phyloP scores from a whole-genome alignment of 2,329 filamentous ascomycete genomes.

The Lachnellula arida region DNA sequence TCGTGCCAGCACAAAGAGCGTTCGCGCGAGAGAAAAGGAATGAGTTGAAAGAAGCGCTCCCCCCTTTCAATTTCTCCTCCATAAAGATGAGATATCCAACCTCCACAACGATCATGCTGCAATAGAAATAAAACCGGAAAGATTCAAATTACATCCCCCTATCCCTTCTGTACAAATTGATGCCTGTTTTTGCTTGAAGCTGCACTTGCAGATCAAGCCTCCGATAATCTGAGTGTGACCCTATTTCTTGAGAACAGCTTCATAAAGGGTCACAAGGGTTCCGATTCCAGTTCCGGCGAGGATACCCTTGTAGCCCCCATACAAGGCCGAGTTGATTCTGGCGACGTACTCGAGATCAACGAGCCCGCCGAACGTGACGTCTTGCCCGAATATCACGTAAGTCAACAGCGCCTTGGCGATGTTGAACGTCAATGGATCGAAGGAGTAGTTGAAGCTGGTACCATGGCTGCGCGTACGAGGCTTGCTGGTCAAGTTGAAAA shows the following conservation, averaged over 20 bases:
- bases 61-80: neutral
- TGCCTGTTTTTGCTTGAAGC: neutral
- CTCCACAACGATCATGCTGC: slow-evolving; percentile 2
- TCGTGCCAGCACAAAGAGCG: slow-evolving; percentile 25
- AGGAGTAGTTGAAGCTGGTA: slow-evolving; percentile 49
- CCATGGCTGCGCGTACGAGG: slow-evolving; percentile 36
- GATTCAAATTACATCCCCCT: neutral
- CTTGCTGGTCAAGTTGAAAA: slow-evolving; percentile 76
- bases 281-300: slow-evolving; percentile 65
- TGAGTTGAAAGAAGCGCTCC: slow-evolving; percentile 15
- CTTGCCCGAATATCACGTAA: slow-evolving; percentile 73
- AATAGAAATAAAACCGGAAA: slow-evolving; percentile 6
- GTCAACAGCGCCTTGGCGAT: slow-evolving; percentile 78
- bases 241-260: slow-evolving; percentile 69
- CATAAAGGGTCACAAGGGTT: slow-evolving; percentile 66
- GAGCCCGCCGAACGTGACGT: slow-evolving; percentile 57
- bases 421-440: slow-evolving; percentile 88
- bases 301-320: slow-evolving; percentile 66
- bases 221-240: neutral
- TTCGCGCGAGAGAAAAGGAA: slow-evolving; percentile 20
- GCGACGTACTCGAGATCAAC: slow-evolving; percentile 55
- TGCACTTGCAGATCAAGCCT: slow-evolving; percentile 8
- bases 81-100: slow-evolving; percentile 4
- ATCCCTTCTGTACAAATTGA: slow-evolving; percentile 3
- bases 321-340: slow-evolving; percentile 61